These are phyloP conservation scores for Pseudocercospora ulei DNA, from an alignment of 2,329 filamentous ascomycete genomes.

Conservation along the genomic window DNA sequence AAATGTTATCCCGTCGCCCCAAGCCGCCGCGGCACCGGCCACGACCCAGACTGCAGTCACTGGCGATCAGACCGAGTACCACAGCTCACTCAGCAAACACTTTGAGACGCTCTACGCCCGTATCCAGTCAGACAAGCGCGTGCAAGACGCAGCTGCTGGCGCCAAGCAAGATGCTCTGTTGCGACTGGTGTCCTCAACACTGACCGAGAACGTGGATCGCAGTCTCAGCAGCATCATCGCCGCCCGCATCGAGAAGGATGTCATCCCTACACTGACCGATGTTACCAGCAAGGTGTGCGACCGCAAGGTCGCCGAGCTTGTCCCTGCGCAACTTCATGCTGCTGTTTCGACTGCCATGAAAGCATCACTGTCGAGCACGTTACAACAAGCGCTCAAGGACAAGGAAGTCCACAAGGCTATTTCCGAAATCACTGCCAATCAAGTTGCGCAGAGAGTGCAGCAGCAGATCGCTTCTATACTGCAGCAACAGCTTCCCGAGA, in stretches of 20 bases:
- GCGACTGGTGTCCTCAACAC: conserved; percentile 56
- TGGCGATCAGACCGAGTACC: conserved; percentile 13
- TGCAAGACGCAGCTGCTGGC: conserved; percentile 52
- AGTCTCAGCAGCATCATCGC: conserved; percentile 68
- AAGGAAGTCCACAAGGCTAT: conserved; percentile 63
- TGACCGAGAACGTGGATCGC: conserved; percentile 63
- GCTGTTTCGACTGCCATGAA: conserved; percentile 65
- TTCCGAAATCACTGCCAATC: conserved; percentile 59
- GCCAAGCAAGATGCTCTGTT: conserved; percentile 62
- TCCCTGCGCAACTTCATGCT: conserved; percentile 57
- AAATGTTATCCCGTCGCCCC: conserved; percentile 16
- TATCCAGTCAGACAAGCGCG: conserved; percentile 59
- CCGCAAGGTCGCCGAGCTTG: conserved; percentile 58
- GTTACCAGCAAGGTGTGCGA: conserved; percentile 59
- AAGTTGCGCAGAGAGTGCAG: conserved; percentile 59
- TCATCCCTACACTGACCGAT: conserved; percentile 65
- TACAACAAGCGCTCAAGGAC: conserved; percentile 61
- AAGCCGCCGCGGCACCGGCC: conserved; percentile 13
- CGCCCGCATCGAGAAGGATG: conserved; percentile 61
- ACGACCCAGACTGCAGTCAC: conserved; percentile 9
- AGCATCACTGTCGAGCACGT: conserved; percentile 55
- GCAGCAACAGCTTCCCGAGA: conserved; percentile 37
- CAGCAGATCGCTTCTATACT: conserved; percentile 55
- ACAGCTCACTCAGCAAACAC: conserved; percentile 37
- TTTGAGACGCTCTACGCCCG: conserved; percentile 50